Base-by-base conservation (phyloP, 805 yeast species). In the Myxozyma melibiosi region DNA sequence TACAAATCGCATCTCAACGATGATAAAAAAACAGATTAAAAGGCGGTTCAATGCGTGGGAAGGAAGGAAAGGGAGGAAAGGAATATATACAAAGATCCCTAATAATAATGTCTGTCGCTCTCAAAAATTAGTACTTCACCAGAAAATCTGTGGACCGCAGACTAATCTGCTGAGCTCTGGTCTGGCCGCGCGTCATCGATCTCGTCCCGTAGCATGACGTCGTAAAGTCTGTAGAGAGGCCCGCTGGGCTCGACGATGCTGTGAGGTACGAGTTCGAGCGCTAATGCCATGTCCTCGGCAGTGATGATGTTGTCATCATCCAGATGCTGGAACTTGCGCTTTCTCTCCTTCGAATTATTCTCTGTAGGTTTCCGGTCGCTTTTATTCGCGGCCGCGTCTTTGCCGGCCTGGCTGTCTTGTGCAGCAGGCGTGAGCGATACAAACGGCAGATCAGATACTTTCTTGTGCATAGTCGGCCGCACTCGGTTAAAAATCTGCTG, bases 401-500 rank as follows among this genome's bases (percentile, higher is more conserved):
- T 45, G n/a, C n/a, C n/a, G n/a, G n/a, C 18, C 28, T 9, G 49
- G 16, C 16, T 20, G 9, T 25, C 18, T 11, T 28, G 39, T n/a
- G 33, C 43, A 4, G 40, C 39, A 7, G 33, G 45, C 18, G 40
- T 39, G 4, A 46, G 20, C 14, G 60, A 25, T 9, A 41, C 43
- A 31, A 37, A 35, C 1, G 50, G 34, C 8, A 55, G 11, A 18
- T 46, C 55, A 16, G 55, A 39, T 43, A 33, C 31, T 78, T 80
- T 44, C 76, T 74, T 62, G 27, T 42, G 64, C 42, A 78, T 79
- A 48, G 90, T 74, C 65, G 82, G 83, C 58, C 85, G 79, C 5
- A 85, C 86, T 1, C 84, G 80, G 67, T 88, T 95, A 42, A 89
- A 80, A 1, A 90, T 83, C 62, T 82, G 81, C 66, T 89, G 94